Conservation (phyloP, 2,329 filamentous ascomycete species). For the Colletotrichum shisoi region DNA sequence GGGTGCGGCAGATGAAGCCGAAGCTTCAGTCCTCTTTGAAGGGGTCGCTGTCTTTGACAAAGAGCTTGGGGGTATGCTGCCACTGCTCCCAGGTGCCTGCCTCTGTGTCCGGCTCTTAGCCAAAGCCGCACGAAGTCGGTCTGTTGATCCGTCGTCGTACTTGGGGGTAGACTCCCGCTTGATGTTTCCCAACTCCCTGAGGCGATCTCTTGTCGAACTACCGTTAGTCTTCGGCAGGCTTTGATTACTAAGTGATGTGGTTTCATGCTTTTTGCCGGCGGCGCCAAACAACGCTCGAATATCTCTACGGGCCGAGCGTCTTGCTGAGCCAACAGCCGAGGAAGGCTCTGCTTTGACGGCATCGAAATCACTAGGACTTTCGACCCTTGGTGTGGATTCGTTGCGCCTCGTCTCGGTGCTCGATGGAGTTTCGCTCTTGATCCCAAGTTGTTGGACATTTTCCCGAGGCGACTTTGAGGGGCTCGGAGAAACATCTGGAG, state of each 20-base stretch:
- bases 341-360: conserved; percentile 17
- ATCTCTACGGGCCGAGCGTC: not conserved
- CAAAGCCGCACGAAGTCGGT: not conserved
- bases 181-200: not conserved
- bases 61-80: not conserved
- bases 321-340: not conserved
- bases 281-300: conserved; percentile 6
- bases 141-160: conserved; percentile 4
- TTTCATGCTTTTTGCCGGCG: conserved; percentile 20
- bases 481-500: not conserved
- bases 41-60: not conserved
- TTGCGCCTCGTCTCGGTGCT: not conserved
- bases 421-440: conserved; percentile 1
- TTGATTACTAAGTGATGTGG: not conserved
- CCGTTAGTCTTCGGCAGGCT: not conserved
- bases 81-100: not conserved
- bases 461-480: not conserved
- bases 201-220: conserved; percentile 24
- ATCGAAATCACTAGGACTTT: not conserved
- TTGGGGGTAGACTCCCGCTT: conserved; percentile 15
- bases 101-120: not conserved
- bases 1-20: not conserved
- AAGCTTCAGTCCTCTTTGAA: not conserved
- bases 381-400: not conserved
- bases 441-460: not conserved